phyloP scores from a whole-genome alignment of 108 stramenopile genomes.

The Discostella pseudostelligera region DNA sequence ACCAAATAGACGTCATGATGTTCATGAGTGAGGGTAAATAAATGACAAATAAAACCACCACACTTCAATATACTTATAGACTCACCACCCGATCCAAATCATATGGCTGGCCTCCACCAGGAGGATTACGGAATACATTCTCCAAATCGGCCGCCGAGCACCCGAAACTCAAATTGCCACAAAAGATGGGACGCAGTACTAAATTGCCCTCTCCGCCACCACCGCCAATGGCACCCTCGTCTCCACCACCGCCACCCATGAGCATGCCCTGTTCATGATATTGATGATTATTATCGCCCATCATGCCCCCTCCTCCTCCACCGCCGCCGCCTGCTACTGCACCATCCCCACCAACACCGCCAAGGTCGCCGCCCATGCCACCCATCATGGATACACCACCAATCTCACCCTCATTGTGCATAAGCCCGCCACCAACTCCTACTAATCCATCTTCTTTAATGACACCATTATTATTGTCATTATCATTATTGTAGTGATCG shows the following conservation, averaged over 20 bases:
- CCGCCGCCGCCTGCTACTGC: slow-evolving; percentile 2
- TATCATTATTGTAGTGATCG: too few relatives aligned
- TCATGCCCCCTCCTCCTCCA: neutral
- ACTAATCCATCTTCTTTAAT: too few relatives aligned
- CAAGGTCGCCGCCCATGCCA: neutral
- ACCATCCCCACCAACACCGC: neutral
- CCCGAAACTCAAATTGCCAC: slow-evolving; percentile 62
- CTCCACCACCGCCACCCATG: neutral
- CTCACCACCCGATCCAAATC: slow-evolving; percentile 23
- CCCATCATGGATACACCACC: neutral
- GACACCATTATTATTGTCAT: too few relatives aligned
- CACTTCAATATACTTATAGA: neutral
- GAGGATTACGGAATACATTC: slow-evolving; percentile 55
- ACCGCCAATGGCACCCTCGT: neutral
- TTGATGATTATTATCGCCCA: neutral
- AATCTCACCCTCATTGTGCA: neutral
- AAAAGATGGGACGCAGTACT: slow-evolving; percentile 63
- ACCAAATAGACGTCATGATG: neutral
- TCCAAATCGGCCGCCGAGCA: slow-evolving; percentile 53
- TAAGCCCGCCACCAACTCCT: neutral
- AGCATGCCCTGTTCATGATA: neutral
- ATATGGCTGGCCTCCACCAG: slow-evolving; percentile 16
- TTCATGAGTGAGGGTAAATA: too few relatives aligned
- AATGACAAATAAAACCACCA: too few relatives aligned
- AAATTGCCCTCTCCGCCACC: slow-evolving; percentile 3